Percentiles rank a stretch among this genome's conserved stretches.
These are phyloP conservation scores for Pleurotus cornucopiae DNA, from an alignment of 768 basidiomycete genomes.

Conservation along the genomic window DNA sequence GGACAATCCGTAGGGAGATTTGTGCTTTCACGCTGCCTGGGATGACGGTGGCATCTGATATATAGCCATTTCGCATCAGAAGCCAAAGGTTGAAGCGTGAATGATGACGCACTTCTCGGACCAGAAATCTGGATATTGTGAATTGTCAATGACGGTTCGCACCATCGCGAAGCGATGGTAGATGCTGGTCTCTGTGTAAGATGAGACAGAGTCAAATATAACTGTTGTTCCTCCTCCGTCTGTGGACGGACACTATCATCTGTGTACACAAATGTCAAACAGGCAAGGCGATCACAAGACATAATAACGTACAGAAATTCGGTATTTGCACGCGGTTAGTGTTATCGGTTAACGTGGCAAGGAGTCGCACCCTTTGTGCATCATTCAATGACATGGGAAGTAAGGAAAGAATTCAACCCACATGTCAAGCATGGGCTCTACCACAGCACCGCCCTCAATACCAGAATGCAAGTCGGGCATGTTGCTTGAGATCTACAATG, in stretches of 20 bases:
- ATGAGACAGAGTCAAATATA: conserved; percentile 66
- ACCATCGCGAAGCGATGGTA: conserved; percentile 76
- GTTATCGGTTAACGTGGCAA: conserved; percentile 64
- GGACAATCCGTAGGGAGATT: conserved; percentile 89
- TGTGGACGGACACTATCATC: conserved; percentile 75
- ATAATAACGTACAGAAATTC: conserved; percentile 59
- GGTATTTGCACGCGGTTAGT: conserved; percentile 65
- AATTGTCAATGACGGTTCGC: conserved; percentile 86
- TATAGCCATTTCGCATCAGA: not conserved
- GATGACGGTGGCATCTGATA: conserved; percentile 80
- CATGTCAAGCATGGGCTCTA: conserved; percentile 95
- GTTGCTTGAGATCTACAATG: conserved; percentile 57
- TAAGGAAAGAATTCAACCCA: conserved; percentile 24
- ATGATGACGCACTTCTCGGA: conserved; percentile 52
- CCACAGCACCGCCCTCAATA: conserved; percentile 83
- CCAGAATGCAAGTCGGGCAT: conserved; percentile 90
- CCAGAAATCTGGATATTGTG: conserved; percentile 84
- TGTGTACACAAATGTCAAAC: conserved; percentile 20
- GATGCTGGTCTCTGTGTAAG: conserved; percentile 67
- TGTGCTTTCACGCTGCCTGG: conserved; percentile 81
- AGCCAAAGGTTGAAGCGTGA: not conserved
- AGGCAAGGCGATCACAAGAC: not conserved
- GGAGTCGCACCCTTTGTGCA: conserved; percentile 62
- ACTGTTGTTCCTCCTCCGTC: conserved; percentile 59
- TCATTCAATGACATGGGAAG: not conserved